These are phyloP conservation scores for Fusarium sp. DNA, from an alignment of 2,329 filamentous ascomycete species.

Conservation along the genomic window DNA sequence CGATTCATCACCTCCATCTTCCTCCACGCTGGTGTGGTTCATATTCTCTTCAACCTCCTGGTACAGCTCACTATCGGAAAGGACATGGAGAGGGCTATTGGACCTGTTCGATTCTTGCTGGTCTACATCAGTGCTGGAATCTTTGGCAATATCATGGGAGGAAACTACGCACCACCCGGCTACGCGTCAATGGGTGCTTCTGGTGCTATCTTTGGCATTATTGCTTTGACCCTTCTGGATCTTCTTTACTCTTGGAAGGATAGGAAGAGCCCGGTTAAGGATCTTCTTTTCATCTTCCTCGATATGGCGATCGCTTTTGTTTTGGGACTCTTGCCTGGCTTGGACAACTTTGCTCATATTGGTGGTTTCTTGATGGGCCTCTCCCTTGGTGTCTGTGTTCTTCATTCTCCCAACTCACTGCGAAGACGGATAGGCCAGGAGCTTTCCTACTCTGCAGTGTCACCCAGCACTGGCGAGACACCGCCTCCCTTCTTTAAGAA, in stretches of 20 bases:
- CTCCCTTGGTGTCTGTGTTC: slow-evolving; percentile 83
- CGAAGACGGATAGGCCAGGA: slow-evolving; percentile 78
- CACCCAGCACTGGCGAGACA: slow-evolving; percentile 58
- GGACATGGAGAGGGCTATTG: slow-evolving; percentile 93
- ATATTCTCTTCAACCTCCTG: slow-evolving; percentile 95
- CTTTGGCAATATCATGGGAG: slow-evolving; percentile 94
- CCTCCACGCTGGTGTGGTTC: slow-evolving; percentile 90
- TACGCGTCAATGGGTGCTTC: slow-evolving; percentile 90
- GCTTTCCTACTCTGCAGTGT: slow-evolving; percentile 77
- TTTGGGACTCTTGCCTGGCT: slow-evolving; percentile 86
- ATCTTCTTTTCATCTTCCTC: slow-evolving; percentile 86
- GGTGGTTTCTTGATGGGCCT: slow-evolving; percentile 95
- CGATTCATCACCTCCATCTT: slow-evolving; percentile 97
- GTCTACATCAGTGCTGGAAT: slow-evolving; percentile 94
- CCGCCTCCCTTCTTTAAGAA: slow-evolving; percentile 68
- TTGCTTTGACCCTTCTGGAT: slow-evolving; percentile 89
- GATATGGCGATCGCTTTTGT: slow-evolving; percentile 93
- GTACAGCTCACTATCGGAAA: slow-evolving; percentile 89
- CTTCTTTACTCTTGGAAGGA: slow-evolving; percentile 93
- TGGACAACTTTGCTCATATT: slow-evolving; percentile 98
- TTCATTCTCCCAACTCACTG: slow-evolving; percentile 87
- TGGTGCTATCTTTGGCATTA: slow-evolving; percentile 89
- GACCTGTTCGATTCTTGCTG: slow-evolving; percentile 85
- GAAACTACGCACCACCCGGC: slow-evolving; percentile 87
- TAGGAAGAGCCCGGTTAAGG: slow-evolving; percentile 79